Percentiles rank a stretch among this genome's conserved stretches.
Conservation (phyloP, 441 rosid species). For the Corymbia calophylla region DNA sequence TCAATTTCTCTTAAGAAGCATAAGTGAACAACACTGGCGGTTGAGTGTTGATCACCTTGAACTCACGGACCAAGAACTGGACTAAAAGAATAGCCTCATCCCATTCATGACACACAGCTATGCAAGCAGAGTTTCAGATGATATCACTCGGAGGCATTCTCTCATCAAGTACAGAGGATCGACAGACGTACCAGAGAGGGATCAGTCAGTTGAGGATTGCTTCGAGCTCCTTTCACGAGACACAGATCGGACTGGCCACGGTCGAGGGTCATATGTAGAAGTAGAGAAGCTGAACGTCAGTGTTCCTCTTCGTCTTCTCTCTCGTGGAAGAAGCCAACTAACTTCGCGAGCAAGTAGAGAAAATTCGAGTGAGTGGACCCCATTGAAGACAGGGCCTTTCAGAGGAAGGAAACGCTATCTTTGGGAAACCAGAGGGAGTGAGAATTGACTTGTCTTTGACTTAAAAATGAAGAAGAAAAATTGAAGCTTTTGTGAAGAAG, state of each 20-base stretch:
- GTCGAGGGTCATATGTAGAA: neutral
- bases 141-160: neutral
- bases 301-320: neutral
- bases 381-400: neutral
- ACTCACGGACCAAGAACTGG: neutral
- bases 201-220: neutral
- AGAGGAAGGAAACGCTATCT: neutral
- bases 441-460: neutral
- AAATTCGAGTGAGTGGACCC: neutral
- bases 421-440: neutral
- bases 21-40: neutral
- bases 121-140: neutral
- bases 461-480: neutral
- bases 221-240: neutral
- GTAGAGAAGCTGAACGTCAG: neutral
- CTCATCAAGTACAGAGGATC: neutral
- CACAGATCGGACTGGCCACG: neutral
- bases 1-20: neutral
- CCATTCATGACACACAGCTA: neutral
- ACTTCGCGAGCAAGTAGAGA: neutral
- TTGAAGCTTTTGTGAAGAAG: neutral
- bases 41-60: neutral
- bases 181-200: neutral
- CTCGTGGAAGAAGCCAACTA: neutral
- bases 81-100: neutral